Evolutionary conservation across 345 rosid genomes (phyloP).

Genomic region (Capsella bursapastoris): DNA sequence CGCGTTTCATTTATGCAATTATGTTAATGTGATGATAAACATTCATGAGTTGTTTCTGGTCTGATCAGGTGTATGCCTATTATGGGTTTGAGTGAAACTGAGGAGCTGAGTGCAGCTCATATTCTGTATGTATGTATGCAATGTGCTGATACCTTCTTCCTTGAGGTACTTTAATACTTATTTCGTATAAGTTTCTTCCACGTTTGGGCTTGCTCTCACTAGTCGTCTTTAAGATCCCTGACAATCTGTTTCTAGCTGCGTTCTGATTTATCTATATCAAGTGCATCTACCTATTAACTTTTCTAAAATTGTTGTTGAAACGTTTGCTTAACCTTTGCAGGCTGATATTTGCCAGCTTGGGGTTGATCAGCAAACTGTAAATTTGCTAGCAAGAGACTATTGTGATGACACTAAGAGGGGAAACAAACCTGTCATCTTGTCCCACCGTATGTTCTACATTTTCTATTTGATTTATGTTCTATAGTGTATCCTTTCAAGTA

Average conservation of each 20-base stretch:
- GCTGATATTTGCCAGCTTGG: slow-evolving; percentile 98
- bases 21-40: slow-evolving; percentile 1
- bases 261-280: not conserved
- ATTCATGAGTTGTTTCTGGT: slow-evolving; percentile 19
- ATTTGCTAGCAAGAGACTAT: slow-evolving; percentile 86
- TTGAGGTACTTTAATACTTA: slow-evolving; percentile 56
- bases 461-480: slow-evolving; percentile 14
- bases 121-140: slow-evolving; percentile 95
- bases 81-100: slow-evolving; percentile 88
- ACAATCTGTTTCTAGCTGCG: not conserved
- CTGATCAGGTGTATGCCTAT: slow-evolving; percentile 75
- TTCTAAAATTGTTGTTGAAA: slow-evolving; percentile 5
- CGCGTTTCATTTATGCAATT: not conserved
- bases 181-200: not conserved
- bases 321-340: slow-evolving; percentile 42
- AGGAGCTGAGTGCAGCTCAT: slow-evolving; percentile 80
- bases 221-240: not conserved
- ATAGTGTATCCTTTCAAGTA: not conserved
- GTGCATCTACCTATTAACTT: not conserved
- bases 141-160: slow-evolving; percentile 88
- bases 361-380: slow-evolving; percentile 87
- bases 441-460: slow-evolving; percentile 63
- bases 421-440: slow-evolving; percentile 86
- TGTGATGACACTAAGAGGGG: slow-evolving; percentile 84
- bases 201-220: not conserved